Conservation (phyloP, 1,284 basidiomycete genomes). For the Irpex sp. region DNA sequence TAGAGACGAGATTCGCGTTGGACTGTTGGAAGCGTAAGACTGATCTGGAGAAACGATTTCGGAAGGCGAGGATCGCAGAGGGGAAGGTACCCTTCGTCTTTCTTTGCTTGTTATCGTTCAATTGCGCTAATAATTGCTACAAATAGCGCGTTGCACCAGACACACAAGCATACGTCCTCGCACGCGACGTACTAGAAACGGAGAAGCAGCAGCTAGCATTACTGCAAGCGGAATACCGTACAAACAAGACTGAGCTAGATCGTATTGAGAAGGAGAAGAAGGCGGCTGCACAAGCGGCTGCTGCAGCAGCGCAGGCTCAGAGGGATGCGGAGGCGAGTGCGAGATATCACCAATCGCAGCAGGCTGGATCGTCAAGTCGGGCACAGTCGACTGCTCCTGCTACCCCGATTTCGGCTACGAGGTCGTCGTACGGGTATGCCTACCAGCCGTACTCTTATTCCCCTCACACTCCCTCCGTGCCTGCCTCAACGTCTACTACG, state of each 20-base stretch:
- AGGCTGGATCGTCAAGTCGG: constrained; percentile 14
- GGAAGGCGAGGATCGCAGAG: constrained; percentile 43
- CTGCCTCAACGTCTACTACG: neutral
- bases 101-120: neutral
- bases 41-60: constrained; percentile 54
- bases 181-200: constrained; percentile 57
- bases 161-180: constrained; percentile 58
- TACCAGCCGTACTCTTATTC: constrained; percentile 29
- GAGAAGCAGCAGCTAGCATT: constrained; percentile 58
- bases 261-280: constrained; percentile 64
- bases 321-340: constrained; percentile 16
- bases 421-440: constrained; percentile 31
- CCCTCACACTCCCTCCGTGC: constrained; percentile 16
- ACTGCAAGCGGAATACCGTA: constrained; percentile 56
- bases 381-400: constrained; percentile 19
- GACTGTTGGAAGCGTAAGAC: constrained; percentile 57
- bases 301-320: constrained; percentile 17
- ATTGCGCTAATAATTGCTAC: neutral
- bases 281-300: constrained; percentile 14
- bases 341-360: neutral
- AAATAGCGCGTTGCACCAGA: constrained; percentile 53
- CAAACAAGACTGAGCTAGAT: constrained; percentile 61
- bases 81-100: constrained; percentile 51
- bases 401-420: constrained; percentile 19
- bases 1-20: constrained; percentile 66